Percentiles rank a stretch among this genome's conserved stretches.
These are phyloP conservation scores for Vitis hybrid DNA, from an alignment of 177 flowering plant species.

Conservation along the genomic window DNA sequence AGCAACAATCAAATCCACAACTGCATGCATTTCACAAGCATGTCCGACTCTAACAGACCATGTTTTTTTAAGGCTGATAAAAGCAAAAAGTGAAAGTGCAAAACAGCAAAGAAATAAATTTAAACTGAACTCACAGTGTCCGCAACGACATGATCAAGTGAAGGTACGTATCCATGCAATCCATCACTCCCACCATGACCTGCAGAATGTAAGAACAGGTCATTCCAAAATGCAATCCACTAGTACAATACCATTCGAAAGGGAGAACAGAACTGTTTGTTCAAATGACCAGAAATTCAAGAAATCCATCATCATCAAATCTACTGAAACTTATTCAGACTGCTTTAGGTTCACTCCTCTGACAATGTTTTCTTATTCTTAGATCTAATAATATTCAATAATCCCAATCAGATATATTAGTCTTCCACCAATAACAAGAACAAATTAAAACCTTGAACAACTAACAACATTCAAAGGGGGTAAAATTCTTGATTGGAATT, in stretches of 20 bases:
- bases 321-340: too few species aligned
- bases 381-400: background rate
- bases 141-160: slow-evolving; percentile 93
- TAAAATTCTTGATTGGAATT: background rate
- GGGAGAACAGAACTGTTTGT: too few species aligned
- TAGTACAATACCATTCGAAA: background rate
- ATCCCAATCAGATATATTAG: background rate
- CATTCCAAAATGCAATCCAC: background rate
- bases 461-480: background rate
- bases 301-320: too few species aligned
- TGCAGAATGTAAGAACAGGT: slow-evolving; percentile 15
- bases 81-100: background rate
- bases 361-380: too few species aligned
- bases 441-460: background rate
- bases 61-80: too few species aligned
- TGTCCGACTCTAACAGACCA: too few species aligned
- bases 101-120: background rate
- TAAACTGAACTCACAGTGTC: slow-evolving; percentile 72
- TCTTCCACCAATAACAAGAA: background rate
- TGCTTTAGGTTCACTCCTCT: too few species aligned
- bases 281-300: too few species aligned
- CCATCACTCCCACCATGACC: slow-evolving; percentile 99
- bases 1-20: too few species aligned
- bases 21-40: too few species aligned
- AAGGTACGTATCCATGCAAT: slow-evolving; percentile 97